A percentile compares a stretch with the other conserved stretches of the same genome.
Evolutionary conservation across 2,329 filamentous ascomycete genomes (phyloP).

Genomic region (Cladophialophora carrionii): DNA sequence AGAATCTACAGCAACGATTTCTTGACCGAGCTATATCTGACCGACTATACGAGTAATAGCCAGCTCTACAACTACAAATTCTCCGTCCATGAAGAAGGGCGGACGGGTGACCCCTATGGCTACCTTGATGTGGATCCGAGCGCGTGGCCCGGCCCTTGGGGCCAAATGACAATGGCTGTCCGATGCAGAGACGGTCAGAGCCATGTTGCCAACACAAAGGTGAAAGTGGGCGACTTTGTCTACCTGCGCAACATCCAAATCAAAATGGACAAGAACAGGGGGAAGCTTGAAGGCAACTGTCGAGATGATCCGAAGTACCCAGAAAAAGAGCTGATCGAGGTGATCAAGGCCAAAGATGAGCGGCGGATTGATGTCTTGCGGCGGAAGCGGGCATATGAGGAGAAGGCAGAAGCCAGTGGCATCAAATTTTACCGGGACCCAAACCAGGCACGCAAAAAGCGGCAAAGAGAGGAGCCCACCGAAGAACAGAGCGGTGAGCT

Average conservation of each 20-base stretch:
- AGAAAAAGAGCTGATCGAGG: constrained; percentile 61
- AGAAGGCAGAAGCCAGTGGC: constrained; percentile 38
- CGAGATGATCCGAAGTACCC: constrained; percentile 61
- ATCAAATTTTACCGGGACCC: constrained; percentile 37
- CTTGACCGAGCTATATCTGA: constrained; percentile 69
- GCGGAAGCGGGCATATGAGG: constrained; percentile 66
- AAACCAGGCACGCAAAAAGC: constrained; percentile 29
- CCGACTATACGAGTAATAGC: constrained; percentile 78
- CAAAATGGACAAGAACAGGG: constrained; percentile 57
- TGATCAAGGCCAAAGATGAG: constrained; percentile 51
- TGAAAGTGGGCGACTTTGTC: constrained; percentile 66
- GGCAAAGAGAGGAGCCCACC: constrained; percentile 39
- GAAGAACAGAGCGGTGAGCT: constrained; percentile 31
- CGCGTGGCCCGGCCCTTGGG: constrained; percentile 73
- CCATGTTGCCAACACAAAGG: constrained; percentile 55
- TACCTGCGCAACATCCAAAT: constrained; percentile 71
- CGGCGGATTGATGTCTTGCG: constrained; percentile 58
- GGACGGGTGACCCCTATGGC: constrained; percentile 60
- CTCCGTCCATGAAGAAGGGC: constrained; percentile 41
- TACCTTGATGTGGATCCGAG: constrained; percentile 51
- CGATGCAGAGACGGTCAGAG: constrained; percentile 72
- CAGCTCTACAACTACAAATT: constrained; percentile 61
- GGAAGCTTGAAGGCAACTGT: constrained; percentile 71
- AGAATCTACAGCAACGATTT: constrained; percentile 54
- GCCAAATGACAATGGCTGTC: constrained; percentile 71